These are phyloP conservation scores for Schizochytrium sp. DNA, from an alignment of 108 stramenopile genomes.

Conservation along the genomic window DNA sequence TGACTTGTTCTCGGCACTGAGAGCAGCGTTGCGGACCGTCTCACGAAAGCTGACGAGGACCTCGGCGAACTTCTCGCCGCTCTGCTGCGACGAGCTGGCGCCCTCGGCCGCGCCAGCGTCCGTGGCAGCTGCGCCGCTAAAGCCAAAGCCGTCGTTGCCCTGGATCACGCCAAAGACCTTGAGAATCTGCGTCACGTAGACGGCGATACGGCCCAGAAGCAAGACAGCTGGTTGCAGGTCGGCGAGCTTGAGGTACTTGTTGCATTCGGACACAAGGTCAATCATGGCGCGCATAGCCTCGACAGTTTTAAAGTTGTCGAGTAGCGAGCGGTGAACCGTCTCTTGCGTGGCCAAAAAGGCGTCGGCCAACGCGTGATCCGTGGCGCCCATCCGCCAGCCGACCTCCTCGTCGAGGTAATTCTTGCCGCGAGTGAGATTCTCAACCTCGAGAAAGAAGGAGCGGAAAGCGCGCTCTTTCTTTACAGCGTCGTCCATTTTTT, in stretches of 20 bases:
- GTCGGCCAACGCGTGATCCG: neutral
- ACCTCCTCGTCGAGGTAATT: neutral
- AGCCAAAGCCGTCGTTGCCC: conserved; percentile 70
- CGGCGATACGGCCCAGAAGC: conserved; percentile 65
- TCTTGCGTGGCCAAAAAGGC: conserved; percentile 17
- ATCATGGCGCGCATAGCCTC: conserved; percentile 63
- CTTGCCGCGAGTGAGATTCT: neutral
- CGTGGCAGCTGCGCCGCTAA: conserved; percentile 35
- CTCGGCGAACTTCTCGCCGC: conserved; percentile 62
- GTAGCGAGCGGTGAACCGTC: conserved; percentile 59
- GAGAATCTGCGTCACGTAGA: conserved; percentile 74
- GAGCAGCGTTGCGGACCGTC: conserved; percentile 60
- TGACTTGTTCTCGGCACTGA: conserved; percentile 43
- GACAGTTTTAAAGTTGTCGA: conserved; percentile 89
- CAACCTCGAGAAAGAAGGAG: conserved; percentile 79
- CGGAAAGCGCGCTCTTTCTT: conserved; percentile 74
- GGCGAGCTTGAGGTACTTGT: conserved; percentile 57
- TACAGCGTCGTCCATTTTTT: conserved; percentile 85
- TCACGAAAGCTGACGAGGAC: conserved; percentile 73
- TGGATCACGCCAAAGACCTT: conserved; percentile 73
- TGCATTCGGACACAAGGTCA: conserved; percentile 64
- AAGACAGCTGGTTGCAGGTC: conserved; percentile 47
- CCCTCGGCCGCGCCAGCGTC: conserved; percentile 32
- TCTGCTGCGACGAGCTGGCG: conserved; percentile 20
- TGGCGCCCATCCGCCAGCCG: neutral